These are phyloP conservation scores for Pascua guehoae DNA, from an alignment of 1,284 basidiomycete genomes.

Conservation along the genomic window DNA sequence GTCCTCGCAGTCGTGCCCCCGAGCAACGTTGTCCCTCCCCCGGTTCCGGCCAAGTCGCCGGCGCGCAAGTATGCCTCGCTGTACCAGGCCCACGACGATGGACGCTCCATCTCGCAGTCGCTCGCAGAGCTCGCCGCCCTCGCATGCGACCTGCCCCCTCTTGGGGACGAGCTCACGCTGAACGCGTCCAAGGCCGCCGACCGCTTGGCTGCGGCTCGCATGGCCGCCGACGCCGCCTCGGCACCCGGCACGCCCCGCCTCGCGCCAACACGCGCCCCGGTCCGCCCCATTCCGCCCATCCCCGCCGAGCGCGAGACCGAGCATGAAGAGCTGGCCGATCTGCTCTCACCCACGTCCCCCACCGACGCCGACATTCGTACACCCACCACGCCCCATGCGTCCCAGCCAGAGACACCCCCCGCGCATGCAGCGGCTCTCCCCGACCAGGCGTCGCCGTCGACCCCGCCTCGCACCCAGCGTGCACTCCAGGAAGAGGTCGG, in stretches of 20 bases:
- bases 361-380: slow-evolving; percentile 21
- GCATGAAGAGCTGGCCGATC: not conserved
- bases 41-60: slow-evolving; percentile 9
- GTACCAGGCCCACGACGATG: slow-evolving; percentile 18
- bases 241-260: not conserved
- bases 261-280: not conserved
- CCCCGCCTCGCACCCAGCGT: not conserved
- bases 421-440: not conserved
- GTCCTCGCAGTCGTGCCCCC: not conserved
- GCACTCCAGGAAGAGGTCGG: not conserved
- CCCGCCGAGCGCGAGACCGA: not conserved
- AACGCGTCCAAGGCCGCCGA: slow-evolving; percentile 4
- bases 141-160: slow-evolving; percentile 17
- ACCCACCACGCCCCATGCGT: slow-evolving; percentile 39
- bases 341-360: slow-evolving; percentile 16
- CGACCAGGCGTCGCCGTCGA: not conserved
- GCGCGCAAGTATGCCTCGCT: slow-evolving; percentile 4
- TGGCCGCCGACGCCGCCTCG: slow-evolving; percentile 1
- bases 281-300: not conserved
- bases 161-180: slow-evolving; percentile 10
- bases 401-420: no score
- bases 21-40: not conserved
- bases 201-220: slow-evolving; percentile 10
- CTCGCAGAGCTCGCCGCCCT: slow-evolving; percentile 18
- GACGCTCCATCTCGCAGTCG: slow-evolving; percentile 16